Percentiles rank a stretch among this genome's conserved stretches.
These are phyloP conservation scores for Mycena citricolor DNA, from an alignment of 1,284 basidiomycete species.

Conservation along the genomic window DNA sequence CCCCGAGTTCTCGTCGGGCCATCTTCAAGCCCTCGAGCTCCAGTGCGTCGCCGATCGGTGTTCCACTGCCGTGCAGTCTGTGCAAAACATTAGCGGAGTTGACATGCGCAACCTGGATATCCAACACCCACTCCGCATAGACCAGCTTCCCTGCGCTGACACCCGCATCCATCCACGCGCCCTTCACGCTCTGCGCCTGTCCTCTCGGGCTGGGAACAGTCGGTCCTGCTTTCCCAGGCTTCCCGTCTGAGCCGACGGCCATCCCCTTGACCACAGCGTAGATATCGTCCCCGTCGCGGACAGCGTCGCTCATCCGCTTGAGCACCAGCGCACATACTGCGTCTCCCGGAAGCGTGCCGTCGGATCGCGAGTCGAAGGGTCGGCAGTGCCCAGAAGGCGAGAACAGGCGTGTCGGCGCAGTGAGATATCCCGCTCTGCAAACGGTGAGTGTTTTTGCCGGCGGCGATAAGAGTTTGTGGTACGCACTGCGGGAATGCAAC, in stretches of 20 bases:
- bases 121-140: slow-evolving; percentile 2
- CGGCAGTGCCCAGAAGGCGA: not conserved
- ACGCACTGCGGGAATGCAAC: not conserved
- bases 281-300: not conserved
- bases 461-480: not conserved
- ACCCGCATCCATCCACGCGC: not conserved
- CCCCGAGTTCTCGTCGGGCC: not conserved
- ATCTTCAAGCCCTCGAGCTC: slow-evolving; percentile 1
- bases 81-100: not conserved
- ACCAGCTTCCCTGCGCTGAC: not conserved
- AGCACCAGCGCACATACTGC: slow-evolving; percentile 1
- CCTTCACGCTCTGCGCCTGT: not conserved
- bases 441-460: not conserved
- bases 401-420: not conserved
- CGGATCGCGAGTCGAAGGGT: not conserved
- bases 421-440: slow-evolving; percentile 1
- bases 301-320: not conserved
- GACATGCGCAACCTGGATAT: not conserved
- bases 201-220: not conserved
- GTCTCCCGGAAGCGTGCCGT: not conserved
- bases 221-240: not conserved
- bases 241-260: not conserved
- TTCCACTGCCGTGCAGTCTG: slow-evolving; percentile 4
- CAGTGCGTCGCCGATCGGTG: not conserved
- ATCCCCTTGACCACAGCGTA: not conserved